Base-by-base conservation (phyloP, 2,329 filamentous ascomycete species). In the Ascocoryne sarcoides region DNA sequence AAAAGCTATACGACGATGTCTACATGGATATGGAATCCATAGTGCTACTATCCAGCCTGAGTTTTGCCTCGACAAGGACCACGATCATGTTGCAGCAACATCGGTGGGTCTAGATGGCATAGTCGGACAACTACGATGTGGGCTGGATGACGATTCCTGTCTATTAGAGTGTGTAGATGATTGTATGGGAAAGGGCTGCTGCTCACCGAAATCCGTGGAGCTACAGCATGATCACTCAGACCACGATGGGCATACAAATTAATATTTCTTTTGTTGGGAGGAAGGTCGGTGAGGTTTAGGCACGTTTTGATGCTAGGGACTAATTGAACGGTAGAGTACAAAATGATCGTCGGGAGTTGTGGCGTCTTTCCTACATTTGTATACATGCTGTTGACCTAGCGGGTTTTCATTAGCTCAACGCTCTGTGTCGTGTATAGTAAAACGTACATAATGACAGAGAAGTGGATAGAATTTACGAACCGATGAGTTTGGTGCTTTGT, bases 1-100 rank as follows among this genome's bases (percentile, higher is more conserved):
- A 15, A 79, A 78, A 44, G 79, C 83, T 42, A 84, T 93, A 14
- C 76, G 89, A 35, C 81, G 81, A 56, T 98, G 92, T 56, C 77
- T 98, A 3, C 92, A 98, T 62, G 89, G 79, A 26, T 95, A 94
- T 54, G 90, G 92, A 41, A 96, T 98, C 50, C 92, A 98, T 67
- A 93, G 85, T 28, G 90, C 88, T 26, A 98, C 92, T 10, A 96
- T 98, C 53, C 92, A 98, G 63, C 92, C 92, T 4, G 92, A 98
- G 62, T 98, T 81, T 52, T 79, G 75, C 47, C 61, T 76, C 18
- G 75, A 76, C 49, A 56, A 64, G 38, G 48, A 47, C 31, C 57
- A 60, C 29, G 48, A 54, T 36, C 57, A 60, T 37, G 36, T 15
- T 7, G 42, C 42, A 10, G 31, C 42, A 10, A 16, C 32, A 5